phyloP scores from a whole-genome alignment of 257 asterid genomes.

The Scutellaria barbata region DNA sequence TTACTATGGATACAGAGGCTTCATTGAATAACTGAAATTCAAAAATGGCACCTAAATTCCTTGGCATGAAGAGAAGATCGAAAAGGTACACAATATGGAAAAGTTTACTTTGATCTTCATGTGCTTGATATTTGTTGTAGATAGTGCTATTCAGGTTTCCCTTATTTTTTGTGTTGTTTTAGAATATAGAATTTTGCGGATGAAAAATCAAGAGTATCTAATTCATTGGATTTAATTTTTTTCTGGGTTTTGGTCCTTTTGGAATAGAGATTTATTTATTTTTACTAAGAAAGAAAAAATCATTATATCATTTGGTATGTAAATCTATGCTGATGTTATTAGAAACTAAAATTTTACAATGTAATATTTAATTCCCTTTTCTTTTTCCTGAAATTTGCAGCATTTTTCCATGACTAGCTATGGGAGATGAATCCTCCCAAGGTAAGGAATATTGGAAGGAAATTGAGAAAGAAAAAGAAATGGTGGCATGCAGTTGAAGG shows the following conservation, averaged over 20 bases:
- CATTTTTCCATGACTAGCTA: constrained; percentile 3
- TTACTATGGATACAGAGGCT: constrained; percentile 22
- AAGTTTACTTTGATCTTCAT: background rate
- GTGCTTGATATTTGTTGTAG: background rate
- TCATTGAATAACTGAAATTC: constrained; percentile 14
- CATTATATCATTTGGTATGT: no score
- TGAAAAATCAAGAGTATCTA: background rate
- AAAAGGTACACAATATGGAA: constrained; percentile 25
- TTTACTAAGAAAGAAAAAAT: no score
- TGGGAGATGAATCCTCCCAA: constrained; percentile 24
- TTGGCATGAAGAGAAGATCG: constrained; percentile 24
- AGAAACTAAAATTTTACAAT: no score
- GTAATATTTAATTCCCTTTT: background rate
- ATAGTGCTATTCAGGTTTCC: background rate
- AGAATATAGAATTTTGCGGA: background rate
- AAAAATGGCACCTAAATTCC: constrained; percentile 28
- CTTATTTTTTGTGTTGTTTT: background rate
- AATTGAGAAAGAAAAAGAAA: background rate
- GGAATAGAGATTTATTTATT: no score
- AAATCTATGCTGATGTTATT: no score
- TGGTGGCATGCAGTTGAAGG: background rate
- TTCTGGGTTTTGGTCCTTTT: no score
- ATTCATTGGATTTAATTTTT: background rate
- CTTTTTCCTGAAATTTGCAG: constrained; percentile 16
- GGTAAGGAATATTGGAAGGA: constrained; percentile 15